A percentile compares a stretch with the other conserved stretches of the same genome.
phyloP scores from a whole-genome alignment of 176 grass and related monocot species.

The Aegilops umbellulata region DNA sequence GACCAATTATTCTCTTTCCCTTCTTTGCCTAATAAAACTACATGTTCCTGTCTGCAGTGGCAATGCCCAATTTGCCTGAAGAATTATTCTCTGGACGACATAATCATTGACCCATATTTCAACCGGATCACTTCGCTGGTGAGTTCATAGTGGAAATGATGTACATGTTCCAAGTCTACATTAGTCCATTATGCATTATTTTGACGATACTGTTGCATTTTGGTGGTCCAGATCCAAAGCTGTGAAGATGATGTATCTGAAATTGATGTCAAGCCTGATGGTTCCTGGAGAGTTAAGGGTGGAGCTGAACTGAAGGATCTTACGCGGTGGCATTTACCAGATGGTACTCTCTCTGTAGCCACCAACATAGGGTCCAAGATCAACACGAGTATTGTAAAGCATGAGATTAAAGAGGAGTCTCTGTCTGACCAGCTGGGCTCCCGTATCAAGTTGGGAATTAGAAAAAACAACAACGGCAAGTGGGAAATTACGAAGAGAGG shows the following conservation, averaged over 20 bases:
- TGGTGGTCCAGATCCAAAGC: constrained; percentile 58
- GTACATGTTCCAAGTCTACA: background rate
- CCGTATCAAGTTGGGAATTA: constrained; percentile 55
- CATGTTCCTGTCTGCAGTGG: constrained; percentile 63
- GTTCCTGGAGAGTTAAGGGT: constrained; percentile 81
- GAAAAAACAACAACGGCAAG: constrained; percentile 37
- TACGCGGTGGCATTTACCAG: constrained; percentile 78
- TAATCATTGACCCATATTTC: constrained; percentile 95
- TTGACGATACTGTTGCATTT: constrained; percentile 34
- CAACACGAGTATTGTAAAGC: constrained; percentile 23
- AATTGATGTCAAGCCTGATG: constrained; percentile 79
- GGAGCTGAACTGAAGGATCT: constrained; percentile 56
- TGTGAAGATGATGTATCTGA: constrained; percentile 68
- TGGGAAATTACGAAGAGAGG: constrained; percentile 48
- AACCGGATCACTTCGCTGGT: constrained; percentile 85
- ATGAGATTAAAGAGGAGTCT: constrained; percentile 49
- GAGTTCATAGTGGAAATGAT: constrained; percentile 36
- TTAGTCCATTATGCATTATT: constrained; percentile 17
- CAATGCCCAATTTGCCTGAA: constrained; percentile 93
- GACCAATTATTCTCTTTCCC: background rate
- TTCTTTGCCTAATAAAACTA: background rate
- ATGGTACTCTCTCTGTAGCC: constrained; percentile 56
- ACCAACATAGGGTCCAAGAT: constrained; percentile 26
- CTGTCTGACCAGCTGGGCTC: constrained; percentile 20
- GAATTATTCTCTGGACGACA: constrained; percentile 75